Base-by-base conservation (phyloP, 306 rosid genomes). In the Rosa chinensis region DNA sequence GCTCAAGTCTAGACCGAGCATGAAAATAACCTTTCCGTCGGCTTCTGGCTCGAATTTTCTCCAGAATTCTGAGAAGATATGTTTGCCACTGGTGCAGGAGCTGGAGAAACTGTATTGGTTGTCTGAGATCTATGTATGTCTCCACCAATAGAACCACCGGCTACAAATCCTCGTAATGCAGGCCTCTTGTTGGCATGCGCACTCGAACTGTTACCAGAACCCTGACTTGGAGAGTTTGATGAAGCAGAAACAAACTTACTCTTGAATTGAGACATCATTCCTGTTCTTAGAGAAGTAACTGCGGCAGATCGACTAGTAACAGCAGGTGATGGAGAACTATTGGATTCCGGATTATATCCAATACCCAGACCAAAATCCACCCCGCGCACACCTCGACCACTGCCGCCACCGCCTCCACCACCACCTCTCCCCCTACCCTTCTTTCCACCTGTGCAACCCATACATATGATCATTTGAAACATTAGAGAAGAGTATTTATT, bases 341-440 rank as follows among this genome's bases (percentile, higher is more conserved):
- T 87, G 50, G 96, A 83, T 79, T 94, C 99, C 6, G 90, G 59
- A 77, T 48, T 84, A 80, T 92, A 95, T 75, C 99, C 99, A 74
- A 95, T 95, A 79, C 99, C 99, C 82, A 92, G 75, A 50, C 99
- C 99, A 78, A 83, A 95, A 87, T 95, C 97, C 85, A 95, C 99
- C 45, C 99, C 99, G 18, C 99, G 99, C 78, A 95, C 97, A 40
- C 99, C 99, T 66, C 93, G 92, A 44, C 93, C 86, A 6, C 89
- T 56, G 2, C 85, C 77, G 8, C 44, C 74, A 3, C 86, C 64
- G 13, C 82, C 77, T 10, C 78, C 75, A 18, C 84, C 86, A 5
- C 95, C 90, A 14, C 98, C 89, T 68, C 90, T 89, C 28, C 95
- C 97, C 83, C 61, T 91, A 82, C 97, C 89, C 81, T 92, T 95